These are phyloP conservation scores for Penicillium canescens DNA, from an alignment of 495 filamentous ascomycete genomes.

Conservation along the genomic window DNA sequence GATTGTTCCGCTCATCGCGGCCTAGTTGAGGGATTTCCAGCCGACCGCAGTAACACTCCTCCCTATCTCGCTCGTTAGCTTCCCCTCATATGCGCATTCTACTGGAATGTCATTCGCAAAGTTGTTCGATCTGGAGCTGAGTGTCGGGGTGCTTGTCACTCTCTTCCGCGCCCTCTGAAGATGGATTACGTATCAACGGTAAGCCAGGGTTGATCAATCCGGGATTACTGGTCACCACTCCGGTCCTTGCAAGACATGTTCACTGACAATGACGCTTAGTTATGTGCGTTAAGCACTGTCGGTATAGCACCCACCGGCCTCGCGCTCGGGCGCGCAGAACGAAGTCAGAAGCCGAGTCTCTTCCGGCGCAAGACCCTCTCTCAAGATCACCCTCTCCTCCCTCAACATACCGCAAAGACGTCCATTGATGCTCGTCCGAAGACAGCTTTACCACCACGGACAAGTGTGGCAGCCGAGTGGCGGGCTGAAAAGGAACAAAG, in stretches of 20 bases:
- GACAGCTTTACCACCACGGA: constrained; percentile 23
- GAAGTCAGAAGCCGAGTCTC: constrained; percentile 25
- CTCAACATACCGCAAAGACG: constrained; percentile 16
- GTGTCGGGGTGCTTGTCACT: constrained; percentile 39
- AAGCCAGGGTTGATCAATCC: constrained; percentile 11
- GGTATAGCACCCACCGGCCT: constrained; percentile 66
- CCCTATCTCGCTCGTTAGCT: constrained; percentile 2
- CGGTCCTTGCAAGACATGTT: not conserved
- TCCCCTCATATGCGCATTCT: constrained; percentile 30
- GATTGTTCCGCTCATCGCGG: constrained; percentile 1
- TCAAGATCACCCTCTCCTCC: constrained; percentile 21
- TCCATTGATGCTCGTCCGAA: constrained; percentile 27
- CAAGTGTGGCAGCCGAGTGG: constrained; percentile 12
- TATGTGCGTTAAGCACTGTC: constrained; percentile 71
- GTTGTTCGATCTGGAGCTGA: constrained; percentile 38
- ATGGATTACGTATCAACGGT: constrained; percentile 54
- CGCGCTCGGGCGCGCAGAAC: constrained; percentile 60
- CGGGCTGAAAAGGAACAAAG: constrained; percentile 7
- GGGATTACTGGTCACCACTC: not conserved
- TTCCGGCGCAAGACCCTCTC: constrained; percentile 32
- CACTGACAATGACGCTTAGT: constrained; percentile 38
- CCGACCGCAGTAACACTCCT: not conserved
- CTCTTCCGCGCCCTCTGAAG: constrained; percentile 32
- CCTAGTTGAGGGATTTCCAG: not conserved
- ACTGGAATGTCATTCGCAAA: constrained; percentile 41